Base-by-base conservation (phyloP, 768 basidiomycete species). In the Pilatotrama ljubarskyi region DNA sequence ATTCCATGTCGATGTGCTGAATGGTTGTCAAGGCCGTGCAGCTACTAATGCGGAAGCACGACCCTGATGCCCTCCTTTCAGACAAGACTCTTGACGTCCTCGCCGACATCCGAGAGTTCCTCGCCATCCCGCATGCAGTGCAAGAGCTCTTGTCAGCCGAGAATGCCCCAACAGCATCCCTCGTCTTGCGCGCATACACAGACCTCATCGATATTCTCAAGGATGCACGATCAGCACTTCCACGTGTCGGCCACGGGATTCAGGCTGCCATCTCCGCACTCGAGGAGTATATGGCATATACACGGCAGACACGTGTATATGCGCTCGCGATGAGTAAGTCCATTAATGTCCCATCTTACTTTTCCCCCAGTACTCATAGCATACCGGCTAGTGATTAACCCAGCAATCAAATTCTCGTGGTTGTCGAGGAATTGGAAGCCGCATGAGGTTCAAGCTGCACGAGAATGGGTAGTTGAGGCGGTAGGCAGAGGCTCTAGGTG, bases 61-160 rank as follows among this genome's bases (percentile, higher is more conserved):
- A 52, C 37, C 36, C 36, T n/a, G 51, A 52, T 5, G 18, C 24
- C 5, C 51, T 52, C 15, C 38, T 52, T 5, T 40, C 51, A 0
- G 51, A 52, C 5, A 51, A 44, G n/a, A 51, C 66, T 26, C 60
- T 62, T 17, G 49, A 59, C 2, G 63, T 66, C 29, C 61, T 69
- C 42, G 18, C 54, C 0, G 66, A 77, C 52, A 74, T 77, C 14
- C 67, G 65, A 24, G 42, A 66, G 38, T 64, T 76, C 47, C 61
- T 75, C 18, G 25, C 49, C 25, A 47, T 73, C 26, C 68, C 70
- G 6, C 74, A 75, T 60, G 37, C 43, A 8, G 66, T 67, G 10
- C 77, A 77, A 59, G 70, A 74, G 55, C 64, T 75, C 5, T 62
- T 77, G 5, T 76, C 72, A 6, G 69, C 68, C 10, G 70, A 76